Base-by-base conservation (phyloP, 1,284 basidiomycete genomes). In the Anthracocystis setariae region DNA sequence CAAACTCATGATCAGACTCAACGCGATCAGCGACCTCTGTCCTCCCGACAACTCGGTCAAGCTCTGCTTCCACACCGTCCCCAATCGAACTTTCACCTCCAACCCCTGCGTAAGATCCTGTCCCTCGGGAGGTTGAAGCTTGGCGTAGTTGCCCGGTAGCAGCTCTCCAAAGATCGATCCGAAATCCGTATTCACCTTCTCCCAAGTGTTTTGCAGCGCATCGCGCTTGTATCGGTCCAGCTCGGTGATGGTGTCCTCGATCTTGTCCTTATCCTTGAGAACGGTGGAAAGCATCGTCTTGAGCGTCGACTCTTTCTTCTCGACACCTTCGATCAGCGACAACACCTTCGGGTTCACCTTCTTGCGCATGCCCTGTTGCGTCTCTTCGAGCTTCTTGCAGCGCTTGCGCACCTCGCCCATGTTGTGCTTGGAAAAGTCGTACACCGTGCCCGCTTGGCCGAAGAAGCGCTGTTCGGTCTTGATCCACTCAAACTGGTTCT, bases 11-110 rank as follows among this genome's bases (percentile, higher is more conserved):
- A 98, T 98, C 47, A 98, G 87, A 10, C 93, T 96, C 2, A 98
- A 88, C 0, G 95, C 95, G 78, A 98, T 98, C 67, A 98, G 88
- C 0, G 94, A 97, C 39, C 96, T 87, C 87, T 99, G 96, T 17
- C 96, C 96, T 69, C 96, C 96, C 76, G 92, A 94, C 49, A 98
- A 86, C 83, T 99, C 96, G 0, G 95, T 98, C 79, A 99, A 86
- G 80, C 91, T 93, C 77, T 94, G 92, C 84, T 98, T 99, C 96
- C 96, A 99, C 0, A 98, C 93, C 21, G 87, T 88, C 3, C 96
- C 96, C 1, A 99, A 88, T 62, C 89, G 89, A 27, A 99, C 96
- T 81, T 98, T 98, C 84, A 98, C 94, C 83, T 99, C 96, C 8
- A 98, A 87, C 17, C 96, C 96, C 69, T 95, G 88, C 79, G 93